Base-by-base conservation (phyloP, 148 eudicot genomes). In the Vaccinium myrtillus region DNA sequence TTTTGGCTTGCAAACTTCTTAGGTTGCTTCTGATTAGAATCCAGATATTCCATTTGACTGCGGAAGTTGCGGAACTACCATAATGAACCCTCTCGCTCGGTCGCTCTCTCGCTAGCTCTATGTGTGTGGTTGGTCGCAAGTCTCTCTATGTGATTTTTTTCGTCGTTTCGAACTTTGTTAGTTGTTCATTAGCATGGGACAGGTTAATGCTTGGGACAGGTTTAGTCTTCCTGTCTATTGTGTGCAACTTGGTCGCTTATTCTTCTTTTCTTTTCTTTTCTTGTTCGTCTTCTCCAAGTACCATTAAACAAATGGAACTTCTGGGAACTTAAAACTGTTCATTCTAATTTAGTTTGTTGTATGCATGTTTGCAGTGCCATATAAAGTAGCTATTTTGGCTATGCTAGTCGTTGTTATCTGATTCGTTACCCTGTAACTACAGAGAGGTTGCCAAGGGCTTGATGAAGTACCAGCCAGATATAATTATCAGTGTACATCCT, bases 401-500 rank as follows among this genome's bases (percentile, higher is more conserved):
- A 8, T 70, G 39, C 14, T 25, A 32, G 4, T 43, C 30, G 13
- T 50, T 67, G 19, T 53, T 77, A 19, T 77, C 36, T 76, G 54
- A 67, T 75, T 63, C 11, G 46, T 21, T 87, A 79, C 84, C 75
- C 19, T 87, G 19, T 46, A 78, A 82, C 82, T 75, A 39, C 91
- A 97, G 99, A 87, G 96, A 97, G 93, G 98, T 95, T 87, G 94
- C 94, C 43, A 94, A 91, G 88, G 99, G 98, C 77, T 89, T 97
- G 91, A 94, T 97, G 97, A 93, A 97, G 85, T 97, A 97, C 92
- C 87, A 90, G 89, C 98, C 99, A 83, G 98, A 95, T 89, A 93
- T 97, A n/a, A 97, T 97, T 56, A 93, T 97, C 84, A 97, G 98
- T 76, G 99, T 97, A 84, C 99, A 97, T 90, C 99, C 99, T 80